Base-by-base conservation (phyloP, 2,329 filamentous ascomycete species). In the Nothomitra cinnamomea region DNA sequence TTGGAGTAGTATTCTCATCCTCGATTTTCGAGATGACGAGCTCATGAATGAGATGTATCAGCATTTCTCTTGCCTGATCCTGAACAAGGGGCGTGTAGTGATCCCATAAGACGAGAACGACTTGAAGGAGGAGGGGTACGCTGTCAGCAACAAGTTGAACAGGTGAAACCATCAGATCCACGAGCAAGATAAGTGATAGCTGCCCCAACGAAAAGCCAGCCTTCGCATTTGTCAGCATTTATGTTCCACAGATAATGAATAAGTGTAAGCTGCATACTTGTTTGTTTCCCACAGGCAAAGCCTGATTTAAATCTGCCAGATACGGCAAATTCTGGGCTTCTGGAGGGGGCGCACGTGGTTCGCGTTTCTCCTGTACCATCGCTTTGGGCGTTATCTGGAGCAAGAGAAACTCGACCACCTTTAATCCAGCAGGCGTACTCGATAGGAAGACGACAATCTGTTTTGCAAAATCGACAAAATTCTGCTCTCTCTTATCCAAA, bases 391-490 rank as follows among this genome's bases (percentile, higher is more conserved):
- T 86, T 57, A 98, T 88, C 59, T 95, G 88, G 67, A 94, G 76
- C 25, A 96, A 72, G 53, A 98, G 74, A 60, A 95, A 95, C 58
- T 98, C 92, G 10, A 98, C 83, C 2, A 98, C 89, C 62, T 94
- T 94, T 49, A 86, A 83, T 0, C 89, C 89, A 1, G 89, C 81
- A 64, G 68, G 84, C 62, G 77, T 95, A 58, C 87, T 92, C 0
- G 92, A 94, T 3, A 98, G 67, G 65, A 95, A 96, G 0, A 98
- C 94, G 15, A 96, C 88, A 52, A 98, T 92, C 66, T 98, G 92
- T 70, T 96, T 98, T 3, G 90, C 90, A 63, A 94, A 95, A 60
- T 95, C 87, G 54, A 98, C 90, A 66, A 95, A 98, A 61, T 95
- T 96, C 62, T 98, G 92, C 65, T 98, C 94, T 50, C 90, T 82